Evolutionary conservation across 2,329 filamentous ascomycete genomes (phyloP), one percentile per base, ranked within the genome.

Genomic region (Colletotrichum eleusines): DNA sequence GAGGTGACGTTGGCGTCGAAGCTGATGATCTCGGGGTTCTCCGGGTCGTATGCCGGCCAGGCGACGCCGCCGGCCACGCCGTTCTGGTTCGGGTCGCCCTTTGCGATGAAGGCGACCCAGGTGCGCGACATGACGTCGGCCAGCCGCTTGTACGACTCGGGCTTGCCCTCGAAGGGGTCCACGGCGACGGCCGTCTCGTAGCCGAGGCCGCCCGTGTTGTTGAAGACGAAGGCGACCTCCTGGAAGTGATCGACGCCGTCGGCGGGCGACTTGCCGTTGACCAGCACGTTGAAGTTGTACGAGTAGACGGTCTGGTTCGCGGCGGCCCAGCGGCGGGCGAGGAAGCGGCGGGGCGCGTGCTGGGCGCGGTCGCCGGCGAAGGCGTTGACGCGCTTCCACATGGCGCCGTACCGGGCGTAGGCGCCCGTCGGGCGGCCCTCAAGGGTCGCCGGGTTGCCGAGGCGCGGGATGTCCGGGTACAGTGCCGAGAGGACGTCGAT

Each of bases 321-420:
- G 12, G 79, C 79, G 16, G 86, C 81, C 84, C 86, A 89, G 1
- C 81, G 81, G 74, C 88, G 80, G 68, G 85, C 86, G 3, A 86
- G 83, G 35, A 84, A 81, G 3, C 89, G 84, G 5, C 89, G 84
- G 31, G 85, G 84, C 3, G 85, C 85, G 69, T 89, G 87, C 80
- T 91, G 87, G 61, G 80, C 76, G 9, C 81, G 80, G 78, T 91
- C 89, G 40, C 89, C 89, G 8, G 78, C 78, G 72, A 82, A 88
- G 3, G 88, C 86, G 2, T 85, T 83, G 16, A 80, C 83, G 67
- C 89, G 86, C 69, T 89, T 87, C 78, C 83, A 90, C 75, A 87
- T 81, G 1, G 77, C 74, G 6, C 87, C 86, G 50, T 78, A 81
- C 1, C 72, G 54, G 16, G 75, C 75, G 18, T 73, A 75, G 5